Evolutionary conservation across 1,284 basidiomycete species (phyloP), one percentile per base, ranked within the genome.

Genomic region (Puccinia novopanici): DNA sequence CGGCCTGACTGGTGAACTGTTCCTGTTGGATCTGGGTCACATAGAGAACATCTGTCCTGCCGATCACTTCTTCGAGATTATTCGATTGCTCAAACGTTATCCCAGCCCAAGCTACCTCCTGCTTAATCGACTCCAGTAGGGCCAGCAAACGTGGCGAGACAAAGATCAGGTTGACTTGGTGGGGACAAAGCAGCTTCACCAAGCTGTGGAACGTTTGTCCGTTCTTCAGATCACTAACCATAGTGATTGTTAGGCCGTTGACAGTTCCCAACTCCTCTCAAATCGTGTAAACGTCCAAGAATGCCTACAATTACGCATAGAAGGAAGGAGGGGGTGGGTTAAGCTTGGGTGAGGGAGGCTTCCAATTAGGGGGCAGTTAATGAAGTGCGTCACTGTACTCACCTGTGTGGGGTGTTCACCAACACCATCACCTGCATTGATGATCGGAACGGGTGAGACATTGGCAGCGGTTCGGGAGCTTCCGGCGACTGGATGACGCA

Each of bases 261-360:
- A 99, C 94, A 0, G 96, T 98, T 82, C 97, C 97, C 63, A 99
- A 90, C 87, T 99, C 97, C 70, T 94, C 95, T 22, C 97, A 94
- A 84, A 99, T 99, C 61, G 95, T 98, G 87, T 94, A 99, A 40
- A 98, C 91, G 85, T 99, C 97, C 81, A 99, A 88, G 65, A 98
- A 88, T 42, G 93, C 94, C 91, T 80, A 65, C 6, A 42, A 55
- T n/a, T 42, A 27, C 72, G 22, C 27, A 74, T 15, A 57, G 8
- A 63, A 50, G 19, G 13, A 15, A 48, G 22, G 40, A 67, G 15
- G 12, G 61, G 63, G 13, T 45, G 42, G 45, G 24, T 45, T 55
- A 50, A 50, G 27, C 30, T 73, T n/a, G 42, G 55, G 40, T 50
- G 15, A 17, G 61, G 0, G n/a, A 27, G 22, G 27, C n/a, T 27